Percentiles rank a stretch among this genome's conserved stretches.
phyloP scores from a whole-genome alignment of 768 basidiomycete species.

The Suillus variegatus region DNA sequence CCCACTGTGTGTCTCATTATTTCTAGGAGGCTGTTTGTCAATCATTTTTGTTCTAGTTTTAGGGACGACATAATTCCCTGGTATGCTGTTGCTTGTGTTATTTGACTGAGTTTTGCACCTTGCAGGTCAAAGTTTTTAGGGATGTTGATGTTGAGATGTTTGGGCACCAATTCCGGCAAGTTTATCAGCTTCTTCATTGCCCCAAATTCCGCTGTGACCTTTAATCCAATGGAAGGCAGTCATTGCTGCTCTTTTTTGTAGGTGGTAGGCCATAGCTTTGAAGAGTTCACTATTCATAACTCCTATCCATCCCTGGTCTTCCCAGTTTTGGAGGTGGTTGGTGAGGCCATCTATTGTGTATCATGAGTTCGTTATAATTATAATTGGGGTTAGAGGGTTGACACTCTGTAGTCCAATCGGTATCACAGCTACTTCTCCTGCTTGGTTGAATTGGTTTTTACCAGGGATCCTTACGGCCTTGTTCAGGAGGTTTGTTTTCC shows the following conservation, averaged over 20 bases:
- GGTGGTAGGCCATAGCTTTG: background rate
- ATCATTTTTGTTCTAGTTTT: background rate
- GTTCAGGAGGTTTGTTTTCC: background rate
- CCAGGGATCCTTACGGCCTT: background rate
- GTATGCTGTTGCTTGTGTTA: conserved; percentile 23
- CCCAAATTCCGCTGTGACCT: conserved; percentile 18
- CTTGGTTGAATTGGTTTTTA: conserved; percentile 12
- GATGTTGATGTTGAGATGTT: background rate
- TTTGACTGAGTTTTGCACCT: conserved; percentile 15
- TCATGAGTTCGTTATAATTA: conserved; percentile 22
- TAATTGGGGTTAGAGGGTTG: background rate
- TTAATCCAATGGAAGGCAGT: conserved; percentile 30
- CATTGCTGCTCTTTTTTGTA: conserved; percentile 16
- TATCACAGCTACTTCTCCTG: conserved; percentile 14
- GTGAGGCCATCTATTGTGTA: conserved; percentile 17
- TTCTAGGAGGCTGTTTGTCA: conserved; percentile 10
- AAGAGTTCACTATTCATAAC: conserved; percentile 17
- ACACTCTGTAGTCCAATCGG: background rate
- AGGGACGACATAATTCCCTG: conserved; percentile 3
- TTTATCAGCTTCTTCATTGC: conserved; percentile 29
- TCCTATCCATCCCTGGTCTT: conserved; percentile 28
- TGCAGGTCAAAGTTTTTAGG: conserved; percentile 7
- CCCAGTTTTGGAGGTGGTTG: conserved; percentile 15
- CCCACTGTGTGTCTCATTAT: background rate
- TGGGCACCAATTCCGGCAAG: conserved; percentile 16